A percentile compares a stretch with the other conserved stretches of the same genome.
phyloP scores from a whole-genome alignment of 768 basidiomycete species.

The Rhodotorula sphaerocarpa region DNA sequence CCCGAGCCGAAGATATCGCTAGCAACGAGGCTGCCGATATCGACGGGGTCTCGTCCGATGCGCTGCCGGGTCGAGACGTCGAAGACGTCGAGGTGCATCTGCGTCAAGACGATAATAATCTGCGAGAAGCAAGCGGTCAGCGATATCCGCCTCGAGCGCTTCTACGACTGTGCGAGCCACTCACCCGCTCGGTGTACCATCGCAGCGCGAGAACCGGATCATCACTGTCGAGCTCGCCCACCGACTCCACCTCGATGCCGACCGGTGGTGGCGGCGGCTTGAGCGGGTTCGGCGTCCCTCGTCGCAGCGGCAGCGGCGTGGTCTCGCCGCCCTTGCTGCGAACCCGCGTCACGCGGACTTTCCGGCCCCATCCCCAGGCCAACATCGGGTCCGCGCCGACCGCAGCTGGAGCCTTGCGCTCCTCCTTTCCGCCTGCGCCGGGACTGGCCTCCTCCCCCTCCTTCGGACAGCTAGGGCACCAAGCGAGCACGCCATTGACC shows the following conservation, averaged over 20 bases:
- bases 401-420: slow-evolving; percentile 2
- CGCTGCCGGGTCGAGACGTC: slow-evolving; percentile 55
- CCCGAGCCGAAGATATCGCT: slow-evolving; percentile 19
- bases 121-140: slow-evolving; percentile 42
- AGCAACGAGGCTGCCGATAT: slow-evolving; percentile 50
- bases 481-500: slow-evolving; percentile 60
- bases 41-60: slow-evolving; percentile 58
- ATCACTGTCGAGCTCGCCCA: slow-evolving; percentile 43
- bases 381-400: slow-evolving; percentile 53
- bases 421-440: slow-evolving; percentile 41
- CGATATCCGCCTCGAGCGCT: slow-evolving; percentile 61
- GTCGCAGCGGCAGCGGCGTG: background rate
- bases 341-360: slow-evolving; percentile 59
- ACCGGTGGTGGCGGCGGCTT: slow-evolving; percentile 44
- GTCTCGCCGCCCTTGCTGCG: slow-evolving; percentile 44
- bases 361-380: slow-evolving; percentile 75
- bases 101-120: slow-evolving; percentile 46
- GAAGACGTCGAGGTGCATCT: slow-evolving; percentile 57
- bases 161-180: slow-evolving; percentile 45
- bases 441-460: slow-evolving; percentile 37
- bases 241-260: slow-evolving; percentile 48
- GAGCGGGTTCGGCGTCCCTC: slow-evolving; percentile 24
- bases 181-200: slow-evolving; percentile 80
- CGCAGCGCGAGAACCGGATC: slow-evolving; percentile 63
- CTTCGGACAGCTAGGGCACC: slow-evolving; percentile 60